Percentiles rank a stretch among this genome's conserved stretches.
Evolutionary conservation across 345 rosid genomes (phyloP).

Genomic region (Sisymbrium altissimum): DNA sequence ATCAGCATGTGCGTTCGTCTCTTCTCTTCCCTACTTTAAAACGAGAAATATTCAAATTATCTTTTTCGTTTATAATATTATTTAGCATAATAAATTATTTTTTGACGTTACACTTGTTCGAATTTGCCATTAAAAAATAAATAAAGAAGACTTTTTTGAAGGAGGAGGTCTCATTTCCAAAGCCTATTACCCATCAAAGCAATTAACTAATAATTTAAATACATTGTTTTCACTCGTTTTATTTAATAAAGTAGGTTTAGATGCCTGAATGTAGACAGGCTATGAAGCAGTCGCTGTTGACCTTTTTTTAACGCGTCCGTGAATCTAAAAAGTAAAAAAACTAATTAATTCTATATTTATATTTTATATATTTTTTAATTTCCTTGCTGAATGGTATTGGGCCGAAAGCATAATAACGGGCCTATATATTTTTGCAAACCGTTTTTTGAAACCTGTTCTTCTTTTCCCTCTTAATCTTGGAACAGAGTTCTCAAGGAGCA

Average conservation of each 20-base stretch:
- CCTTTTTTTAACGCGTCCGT: slow-evolving; percentile 13
- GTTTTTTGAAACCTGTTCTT: not conserved
- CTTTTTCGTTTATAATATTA: no score
- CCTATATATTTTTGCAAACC: not conserved
- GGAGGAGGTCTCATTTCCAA: not conserved
- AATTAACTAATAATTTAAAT: not conserved
- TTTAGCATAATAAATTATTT: not conserved
- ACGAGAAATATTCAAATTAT: not conserved
- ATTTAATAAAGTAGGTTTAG: not conserved
- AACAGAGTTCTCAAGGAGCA: slow-evolving; percentile 47
- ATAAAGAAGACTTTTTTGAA: not conserved
- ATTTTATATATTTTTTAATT: not conserved
- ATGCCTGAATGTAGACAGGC: not conserved
- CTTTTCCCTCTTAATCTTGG: not conserved
- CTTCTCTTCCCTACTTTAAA: not conserved
- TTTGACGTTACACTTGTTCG: not conserved
- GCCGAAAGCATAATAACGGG: not conserved
- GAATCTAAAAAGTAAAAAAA: not conserved
- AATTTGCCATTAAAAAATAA: not conserved
- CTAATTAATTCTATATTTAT: not conserved
- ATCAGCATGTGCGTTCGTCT: slow-evolving; percentile 25
- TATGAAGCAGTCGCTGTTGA: slow-evolving; percentile 1
- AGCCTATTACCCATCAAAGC: not conserved
- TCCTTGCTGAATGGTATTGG: not conserved
- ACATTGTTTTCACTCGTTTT: not conserved